Evolutionary conservation across 2,329 filamentous ascomycete species (phyloP), one percentile per base, ranked within the genome.

Genomic region (Epichloe typhina): DNA sequence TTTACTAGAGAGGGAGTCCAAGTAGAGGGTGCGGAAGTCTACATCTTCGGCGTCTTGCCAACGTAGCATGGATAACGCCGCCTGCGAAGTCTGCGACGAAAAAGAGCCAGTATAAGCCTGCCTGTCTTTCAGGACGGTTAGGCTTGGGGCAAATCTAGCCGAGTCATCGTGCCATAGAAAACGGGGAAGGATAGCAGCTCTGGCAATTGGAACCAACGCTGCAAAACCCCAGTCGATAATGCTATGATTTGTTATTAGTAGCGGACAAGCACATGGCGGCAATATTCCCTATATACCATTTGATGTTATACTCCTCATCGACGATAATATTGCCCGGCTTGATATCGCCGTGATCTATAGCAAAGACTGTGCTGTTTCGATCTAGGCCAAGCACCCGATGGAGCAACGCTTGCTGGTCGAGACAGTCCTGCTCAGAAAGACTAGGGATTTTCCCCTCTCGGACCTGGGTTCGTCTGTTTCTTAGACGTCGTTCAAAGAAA

Each of bases 1-100:
- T 39, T 50, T 50, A 37, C 84, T 75, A 21, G 13, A 50, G 11
- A 46, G 4, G 11, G 49, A 50, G 23, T 50, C 21, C 42, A 5
- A 50, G 31, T 50, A 50, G n/a, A 50, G 37, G 37, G 42, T 46
- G 17, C 42, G 49, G 21, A 46, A 50, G n/a, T 50, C 49, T 3
- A 46, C 49, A 12, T 46, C 49, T 41, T 40, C 19, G 11, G 19
- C 37, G 19, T 9, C n/a, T 46, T 46, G 41, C 33, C 33, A 50
- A 15, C 31, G 31, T 11, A 7, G 9, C 41, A 46, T 46, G n/a
- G 1, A 46, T 15, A 23, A 38, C 3, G 42, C 49, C 2, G 19
- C 19, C 33, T 17, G 49, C 2, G 17, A 33, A 21, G 11, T 46
- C 5, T 50, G 35, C 1, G n/a, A 33, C 13, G 19, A 23, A 23